Percentiles rank a stretch among this genome's conserved stretches.
Evolutionary conservation across 2,329 filamentous ascomycete genomes (phyloP).

Genomic region (Cladophialophora carrionii): DNA sequence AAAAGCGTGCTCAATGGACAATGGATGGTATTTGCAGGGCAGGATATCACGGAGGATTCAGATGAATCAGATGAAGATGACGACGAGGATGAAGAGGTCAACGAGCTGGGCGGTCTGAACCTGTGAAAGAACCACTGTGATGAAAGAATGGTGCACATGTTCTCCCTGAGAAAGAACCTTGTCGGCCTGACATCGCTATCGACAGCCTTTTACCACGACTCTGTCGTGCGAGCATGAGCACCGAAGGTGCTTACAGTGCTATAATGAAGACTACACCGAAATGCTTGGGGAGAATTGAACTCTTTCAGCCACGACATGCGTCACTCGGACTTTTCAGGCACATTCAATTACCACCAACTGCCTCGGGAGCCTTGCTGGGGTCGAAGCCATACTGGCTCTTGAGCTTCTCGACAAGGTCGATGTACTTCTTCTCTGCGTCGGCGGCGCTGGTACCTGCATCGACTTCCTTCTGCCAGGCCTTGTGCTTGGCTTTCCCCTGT

Average conservation of each 20-base stretch:
- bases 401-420: slow-evolving; percentile 70
- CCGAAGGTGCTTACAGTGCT: background rate
- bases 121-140: background rate
- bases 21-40: slow-evolving; percentile 34
- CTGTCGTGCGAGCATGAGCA: background rate
- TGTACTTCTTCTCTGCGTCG: slow-evolving; percentile 75
- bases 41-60: slow-evolving; percentile 22
- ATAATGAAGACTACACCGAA: background rate
- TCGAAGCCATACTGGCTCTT: slow-evolving; percentile 72
- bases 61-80: slow-evolving; percentile 1
- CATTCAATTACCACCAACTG: slow-evolving; percentile 47
- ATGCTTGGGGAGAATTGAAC: background rate
- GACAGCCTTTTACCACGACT: background rate
- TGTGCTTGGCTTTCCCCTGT: slow-evolving; percentile 79
- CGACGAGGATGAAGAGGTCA: background rate
- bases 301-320: background rate
- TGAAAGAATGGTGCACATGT: background rate
- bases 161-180: background rate
- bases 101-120: background rate
- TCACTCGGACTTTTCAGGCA: background rate
- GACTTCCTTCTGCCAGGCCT: slow-evolving; percentile 72
- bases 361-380: slow-evolving; percentile 65
- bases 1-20: slow-evolving; percentile 27
- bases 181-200: background rate
- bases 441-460: slow-evolving; percentile 65